Evolutionary conservation across 2,329 filamentous ascomycete species (phyloP), one percentile per base, ranked within the genome.

Genomic region (Aspergillus alliaceus): DNA sequence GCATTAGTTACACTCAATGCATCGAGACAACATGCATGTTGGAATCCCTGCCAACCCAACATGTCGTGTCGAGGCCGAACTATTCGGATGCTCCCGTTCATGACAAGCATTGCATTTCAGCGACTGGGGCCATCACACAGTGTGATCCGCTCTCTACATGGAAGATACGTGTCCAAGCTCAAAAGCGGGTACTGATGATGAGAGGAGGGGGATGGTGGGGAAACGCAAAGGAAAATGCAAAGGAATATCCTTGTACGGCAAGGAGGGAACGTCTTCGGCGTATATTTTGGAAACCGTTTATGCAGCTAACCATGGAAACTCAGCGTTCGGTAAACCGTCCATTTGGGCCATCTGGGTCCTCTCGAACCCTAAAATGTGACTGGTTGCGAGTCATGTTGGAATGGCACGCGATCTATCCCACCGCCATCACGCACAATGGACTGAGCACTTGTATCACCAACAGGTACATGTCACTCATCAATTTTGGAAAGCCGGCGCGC

Each of bases 21-120:
- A 65, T 65, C 61, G 57, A 64, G 59, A 61, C 51, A 54, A 51
- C 47, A 56, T 59, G 59, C 44, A 51, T n/a, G 49, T 46, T 18
- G 32, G 42, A 51, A 64, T 56, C 57, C 54, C 55, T 49, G 53
- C 53, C 25, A 54, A 56, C 55, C 48, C 58, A 65, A 65, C 63
- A 57, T 61, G 61, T 62, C 64, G 61, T 61, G 50, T 65, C 56
- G 35, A 51, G 27, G 35, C 59, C 57, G 54, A 51, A 60, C 56
- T 57, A 54, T 56, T 64, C 64, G 63, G 64, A 64, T 64, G 58
- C 59, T 65, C 57, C 63, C 63, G 64, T 64, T 51, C 46, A 66
- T 65, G 64, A 64, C 64, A 58, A 63, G 64, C 63, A 61, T 62
- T 62, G 52, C 58, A 51, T 56, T 49, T 46, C 49, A 53, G 24